Base-by-base conservation (phyloP, 306 rosid species). In the Glycine soja region DNA sequence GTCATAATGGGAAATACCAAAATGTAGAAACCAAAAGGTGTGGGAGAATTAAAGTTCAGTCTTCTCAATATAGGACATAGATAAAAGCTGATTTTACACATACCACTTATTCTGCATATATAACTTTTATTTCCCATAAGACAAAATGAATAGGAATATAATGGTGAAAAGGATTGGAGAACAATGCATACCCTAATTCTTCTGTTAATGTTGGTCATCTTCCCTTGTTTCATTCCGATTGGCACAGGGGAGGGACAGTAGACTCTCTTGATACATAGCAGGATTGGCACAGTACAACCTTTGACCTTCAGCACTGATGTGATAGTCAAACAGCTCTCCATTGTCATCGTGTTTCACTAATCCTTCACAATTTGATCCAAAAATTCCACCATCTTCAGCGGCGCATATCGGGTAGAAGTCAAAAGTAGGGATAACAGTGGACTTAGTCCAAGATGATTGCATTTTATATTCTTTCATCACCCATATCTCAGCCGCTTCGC, bases 371-470 rank as follows among this genome's bases (percentile, higher is more conserved):
- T n/a, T 24, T 18, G 38, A 4, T 45, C 53, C 48, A 48, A 82
- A 15, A 46, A 82, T 6, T 32, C 70, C 71, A 32, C 70, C 63
- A 66, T 8, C 19, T 53, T 56, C 2, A 4, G 71, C 66, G 10
- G 10, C 11, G 62, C 54, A 65, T 24, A 65, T 24, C 0, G 75
- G 74, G 18, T 4, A 62, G 6, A 4, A 40, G 6, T 54, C n/a
- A 70, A 0, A 46, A 15, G 43, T 0, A 12, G 52, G 42, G 9
- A 54, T 10, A 15, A 54, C 51, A n/a, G 10, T 14, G 14, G 2
- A 14, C 75, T 68, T 75, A 8, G 72, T 75, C 81, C 81, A 75
- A 48, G 70, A 64, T 81, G 43, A 38, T 0, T 38, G 43, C 6
- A 38, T 5, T 5, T 38, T 38, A 5, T 38, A 81, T 42, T 74